These are phyloP conservation scores for Moniliella sp. DNA, from an alignment of 1,284 basidiomycete genomes.

Conservation along the genomic window DNA sequence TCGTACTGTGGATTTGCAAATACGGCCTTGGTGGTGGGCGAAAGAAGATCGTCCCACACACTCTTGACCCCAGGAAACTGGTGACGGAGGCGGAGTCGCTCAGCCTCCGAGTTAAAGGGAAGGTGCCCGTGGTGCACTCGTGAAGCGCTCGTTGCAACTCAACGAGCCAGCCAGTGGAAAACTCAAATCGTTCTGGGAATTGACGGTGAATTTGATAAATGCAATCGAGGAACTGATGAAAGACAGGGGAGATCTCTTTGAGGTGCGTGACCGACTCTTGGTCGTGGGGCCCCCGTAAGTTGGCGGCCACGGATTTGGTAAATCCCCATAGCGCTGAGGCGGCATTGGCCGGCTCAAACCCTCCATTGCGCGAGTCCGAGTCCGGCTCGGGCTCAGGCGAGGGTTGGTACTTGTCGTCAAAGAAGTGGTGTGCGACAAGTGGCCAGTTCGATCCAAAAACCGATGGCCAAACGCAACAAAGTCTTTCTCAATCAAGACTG, in stretches of 20 bases:
- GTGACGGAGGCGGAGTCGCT: slow-evolving; percentile 5
- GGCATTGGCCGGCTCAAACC: slow-evolving; percentile 8
- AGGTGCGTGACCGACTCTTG: slow-evolving; percentile 45
- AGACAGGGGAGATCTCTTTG: slow-evolving; percentile 86
- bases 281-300: slow-evolving; percentile 55
- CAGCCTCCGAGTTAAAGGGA: slow-evolving; percentile 56
- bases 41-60: slow-evolving; percentile 39
- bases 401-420: slow-evolving; percentile 12
- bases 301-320: slow-evolving; percentile 34
- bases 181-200: slow-evolving; percentile 81
- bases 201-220: slow-evolving; percentile 79
- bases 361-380: background rate
- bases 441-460: slow-evolving; percentile 80
- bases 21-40: slow-evolving; percentile 36
- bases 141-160: slow-evolving; percentile 70
- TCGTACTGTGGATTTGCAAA: slow-evolving; percentile 50
- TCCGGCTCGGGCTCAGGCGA: slow-evolving; percentile 6
- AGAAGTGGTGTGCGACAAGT: slow-evolving; percentile 36
- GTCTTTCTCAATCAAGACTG: slow-evolving; percentile 86
- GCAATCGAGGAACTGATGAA: slow-evolving; percentile 90
- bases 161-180: slow-evolving; percentile 64
- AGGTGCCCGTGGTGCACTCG: slow-evolving; percentile 80
- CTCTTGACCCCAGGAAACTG: slow-evolving; percentile 41
- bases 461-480: slow-evolving; percentile 90
- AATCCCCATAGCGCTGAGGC: slow-evolving; percentile 30